Evolutionary conservation across 2,329 filamentous ascomycete species (phyloP), one percentile per base, ranked within the genome.

Genomic region (Sarocladium oryzae): DNA sequence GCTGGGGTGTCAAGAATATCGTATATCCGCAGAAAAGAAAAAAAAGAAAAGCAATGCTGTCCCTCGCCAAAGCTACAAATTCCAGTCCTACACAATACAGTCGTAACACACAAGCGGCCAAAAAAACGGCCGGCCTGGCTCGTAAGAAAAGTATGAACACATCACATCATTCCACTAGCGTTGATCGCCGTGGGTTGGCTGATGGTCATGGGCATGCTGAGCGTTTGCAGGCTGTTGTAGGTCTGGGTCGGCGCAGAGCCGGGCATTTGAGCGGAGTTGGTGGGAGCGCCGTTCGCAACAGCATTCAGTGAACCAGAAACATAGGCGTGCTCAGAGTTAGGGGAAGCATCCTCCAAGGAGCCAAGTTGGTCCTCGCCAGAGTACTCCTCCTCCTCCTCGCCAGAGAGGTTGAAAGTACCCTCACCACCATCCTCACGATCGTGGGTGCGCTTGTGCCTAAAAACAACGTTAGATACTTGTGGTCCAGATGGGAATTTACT

Each of bases 341-440:
- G 86, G 11, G 87, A 90, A 16, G 86, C 83, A 56, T 91, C 87
- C 56, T 89, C 88, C 24, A 91, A 79, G 35, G 88, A 85, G 50
- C 86, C 86, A 51, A 92, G 82, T 26, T 91, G 87, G 58, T 93
- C 88, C 57, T 95, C 89, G 54, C 92, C 89, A 32, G 82, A 84
- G 60, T 77, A 84, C 51, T 93, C 88, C 62, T 95, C 89, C 58
- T 92, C 82, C 41, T 95, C 89, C 60, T 95, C 90, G 52, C 92
- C 90, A 35, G 86, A 86, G 54, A 84, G 78, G 63, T 77, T 78
- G 61, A 84, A 76, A 53, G 67, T 67, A 49, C 73, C 74, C 38
- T 85, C 82, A 37, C 68, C 75, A 32, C 79, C 81, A 48, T 85
- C 82, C 52, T 77, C 76, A 51, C 79, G 85, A 67, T 79, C 86